Conservation (phyloP, 2,329 filamentous ascomycete genomes). For the Samsoniella hepiali region DNA sequence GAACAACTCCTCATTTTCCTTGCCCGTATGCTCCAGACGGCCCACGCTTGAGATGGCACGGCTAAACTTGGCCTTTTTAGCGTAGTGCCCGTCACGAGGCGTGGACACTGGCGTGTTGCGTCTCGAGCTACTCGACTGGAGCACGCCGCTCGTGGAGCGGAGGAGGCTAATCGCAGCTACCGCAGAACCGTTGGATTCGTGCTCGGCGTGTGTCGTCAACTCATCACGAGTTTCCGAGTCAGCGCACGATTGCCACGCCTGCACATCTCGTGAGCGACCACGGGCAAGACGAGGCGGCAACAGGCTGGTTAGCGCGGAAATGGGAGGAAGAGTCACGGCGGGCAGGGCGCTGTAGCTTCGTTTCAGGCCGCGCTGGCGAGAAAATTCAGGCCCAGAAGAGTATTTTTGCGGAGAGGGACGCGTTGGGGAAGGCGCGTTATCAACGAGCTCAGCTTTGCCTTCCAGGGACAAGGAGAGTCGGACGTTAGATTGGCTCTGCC, state of each 20-base stretch:
- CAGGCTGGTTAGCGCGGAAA: constrained; percentile 50
- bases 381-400: constrained; percentile 45
- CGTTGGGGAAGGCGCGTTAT: constrained; percentile 50
- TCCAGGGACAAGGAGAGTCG: constrained; percentile 82
- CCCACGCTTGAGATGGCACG: constrained; percentile 61
- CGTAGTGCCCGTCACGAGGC: constrained; percentile 20
- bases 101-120: constrained; percentile 53
- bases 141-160: constrained; percentile 59
- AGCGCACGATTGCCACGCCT: constrained; percentile 88
- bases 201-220: constrained; percentile 75
- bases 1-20: constrained; percentile 20
- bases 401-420: constrained; percentile 60
- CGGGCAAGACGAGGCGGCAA: constrained; percentile 56
- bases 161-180: constrained; percentile 78
- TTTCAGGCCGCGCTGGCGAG: constrained; percentile 54
- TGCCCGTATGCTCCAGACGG: constrained; percentile 49
- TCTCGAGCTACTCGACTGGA: constrained; percentile 59
- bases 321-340: constrained; percentile 55
- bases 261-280: constrained; percentile 79
- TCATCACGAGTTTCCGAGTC: constrained; percentile 77
- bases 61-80: constrained; percentile 61
- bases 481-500: constrained; percentile 51
- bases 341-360: constrained; percentile 69
- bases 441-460: constrained; percentile 81
- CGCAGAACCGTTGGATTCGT: constrained; percentile 75